Base-by-base conservation (phyloP, 164 flowering plant species). In the Sedum album region DNA sequence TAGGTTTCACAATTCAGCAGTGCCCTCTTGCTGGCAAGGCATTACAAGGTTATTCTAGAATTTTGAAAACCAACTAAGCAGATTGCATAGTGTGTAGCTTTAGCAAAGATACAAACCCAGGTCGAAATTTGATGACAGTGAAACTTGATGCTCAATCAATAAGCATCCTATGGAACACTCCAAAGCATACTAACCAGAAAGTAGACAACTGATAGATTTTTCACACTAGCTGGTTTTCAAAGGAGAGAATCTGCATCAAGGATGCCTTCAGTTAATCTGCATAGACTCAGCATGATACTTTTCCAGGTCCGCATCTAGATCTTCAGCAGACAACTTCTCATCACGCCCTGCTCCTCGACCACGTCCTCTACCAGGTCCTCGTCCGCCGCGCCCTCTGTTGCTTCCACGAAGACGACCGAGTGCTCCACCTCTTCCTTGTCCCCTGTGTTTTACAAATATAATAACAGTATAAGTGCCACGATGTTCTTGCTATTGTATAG, bases 301-400 rank as follows among this genome's bases (percentile, higher is more conserved):
- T 48, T 85, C 91, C 73, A 86, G 68, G 68, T 86, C 91, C 31
- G 87, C 87, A 74, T 86, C 91, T 42, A 86, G 85, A 76, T 82
- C 89, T 30, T 82, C 84, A 13, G 82, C 81, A 72, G 87, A 80
- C 48, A 44, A 44, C n/a, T 44, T 44, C 48, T 44, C 48, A 44
- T 44, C 48, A 44, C 48, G 20, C 48, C 48, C 48, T 15, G 18
- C 4, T 44, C 20, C 48, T 18, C 48, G 48, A 4, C 48, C 48
- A 70, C 84, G 78, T 26, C 85, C 85, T 61, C 83, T 17, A 15
- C 80, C 81, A 66, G 49, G 42, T 72, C 82, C 80, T 68, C 70
- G 30, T 13, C 65, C 71, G 28, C 71, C 46, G 25, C 51, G 35
- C 9, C 64, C 70, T 20, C 70, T 30, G 20, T 68, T 71, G 28